phyloP scores from a whole-genome alignment of 345 rosid species.

The Hypericum perforatum region DNA sequence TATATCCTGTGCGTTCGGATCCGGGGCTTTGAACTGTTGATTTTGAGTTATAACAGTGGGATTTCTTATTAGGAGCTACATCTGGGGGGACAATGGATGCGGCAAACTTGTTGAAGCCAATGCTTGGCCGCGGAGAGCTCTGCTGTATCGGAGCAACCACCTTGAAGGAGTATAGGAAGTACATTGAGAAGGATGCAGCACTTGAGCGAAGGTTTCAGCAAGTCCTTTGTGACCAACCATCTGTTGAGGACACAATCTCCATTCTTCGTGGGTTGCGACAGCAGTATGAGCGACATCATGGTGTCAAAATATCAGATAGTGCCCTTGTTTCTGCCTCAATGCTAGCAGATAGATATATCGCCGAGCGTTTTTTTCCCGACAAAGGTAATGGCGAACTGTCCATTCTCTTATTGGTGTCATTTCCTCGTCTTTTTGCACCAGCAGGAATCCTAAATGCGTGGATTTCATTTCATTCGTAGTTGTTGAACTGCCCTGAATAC shows the following conservation, averaged over 20 bases:
- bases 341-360: slow-evolving; percentile 38
- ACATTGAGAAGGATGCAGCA: slow-evolving; percentile 22
- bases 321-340: slow-evolving; percentile 34
- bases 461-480: too few species aligned
- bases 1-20: too few species aligned
- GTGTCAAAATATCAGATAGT: slow-evolving; percentile 22
- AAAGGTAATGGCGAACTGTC: background rate
- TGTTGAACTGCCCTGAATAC: too few species aligned
- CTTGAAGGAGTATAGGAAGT: slow-evolving; percentile 14
- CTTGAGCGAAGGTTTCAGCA: slow-evolving; percentile 18
- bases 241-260: slow-evolving; percentile 12
- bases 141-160: slow-evolving; percentile 28
- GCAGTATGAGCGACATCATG: slow-evolving; percentile 30
- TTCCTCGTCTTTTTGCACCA: background rate
- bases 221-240: slow-evolving; percentile 18
- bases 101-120: too few species aligned
- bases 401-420: background rate
- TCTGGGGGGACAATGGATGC: too few species aligned
- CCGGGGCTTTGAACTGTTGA: too few species aligned
- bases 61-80: too few species aligned
- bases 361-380: too few species aligned
- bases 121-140: too few species aligned
- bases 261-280: slow-evolving; percentile 11
- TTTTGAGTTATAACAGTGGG: too few species aligned
- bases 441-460: background rate